Base-by-base conservation (phyloP, 1,139 yeast species). In the Kodamaea anthophila region DNA sequence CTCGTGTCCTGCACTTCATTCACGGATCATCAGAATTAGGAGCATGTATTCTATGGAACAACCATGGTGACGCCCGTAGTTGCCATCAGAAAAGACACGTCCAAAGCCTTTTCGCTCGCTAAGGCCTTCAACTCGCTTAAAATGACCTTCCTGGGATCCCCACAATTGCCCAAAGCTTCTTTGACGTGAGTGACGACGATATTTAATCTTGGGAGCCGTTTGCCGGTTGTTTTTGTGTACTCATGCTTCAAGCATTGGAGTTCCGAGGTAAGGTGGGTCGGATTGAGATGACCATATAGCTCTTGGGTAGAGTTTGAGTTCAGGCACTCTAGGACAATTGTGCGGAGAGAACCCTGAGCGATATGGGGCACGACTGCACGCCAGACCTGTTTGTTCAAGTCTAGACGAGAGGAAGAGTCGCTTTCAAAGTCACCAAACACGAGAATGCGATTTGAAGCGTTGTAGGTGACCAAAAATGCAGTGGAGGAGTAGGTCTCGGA, bases 381-480 rank as follows among this genome's bases (percentile, higher is more conserved):
- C 95, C 95, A 86, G 3, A 84, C 68, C 0, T 37, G 37, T 3
- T 39, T 37, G 43, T 82, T 79, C 9, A 59, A 57, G 13, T 61
- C 47, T 5, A 57, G 42, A 2, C 52, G 47, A 7, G 81, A 70
- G 0, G 64, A 51, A 4, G 47, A 23, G 49, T 84, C 94, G 25
- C 84, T 70, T 49, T 85, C 94, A 30, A 84, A 75, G 49, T 85
- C 95, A 1, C 96, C 96, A 64, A 84, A 85, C 4, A 81, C 54
- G 11, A 83, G 50, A 5, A 84, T 31, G 9, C 51, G 1, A 58
- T 43, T 0, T 9, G 16, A 12, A 3, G 32, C 23, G 3, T 42
- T 35, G 46, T 70, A 59, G n/a, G 58, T 45, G 19, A 80, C 50
- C 15, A 78, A 53, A 46, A 63, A 80, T 8, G 80, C 77, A 12